Conservation (phyloP, 352 stramenopile species). For the Globisporangium parvum region DNA sequence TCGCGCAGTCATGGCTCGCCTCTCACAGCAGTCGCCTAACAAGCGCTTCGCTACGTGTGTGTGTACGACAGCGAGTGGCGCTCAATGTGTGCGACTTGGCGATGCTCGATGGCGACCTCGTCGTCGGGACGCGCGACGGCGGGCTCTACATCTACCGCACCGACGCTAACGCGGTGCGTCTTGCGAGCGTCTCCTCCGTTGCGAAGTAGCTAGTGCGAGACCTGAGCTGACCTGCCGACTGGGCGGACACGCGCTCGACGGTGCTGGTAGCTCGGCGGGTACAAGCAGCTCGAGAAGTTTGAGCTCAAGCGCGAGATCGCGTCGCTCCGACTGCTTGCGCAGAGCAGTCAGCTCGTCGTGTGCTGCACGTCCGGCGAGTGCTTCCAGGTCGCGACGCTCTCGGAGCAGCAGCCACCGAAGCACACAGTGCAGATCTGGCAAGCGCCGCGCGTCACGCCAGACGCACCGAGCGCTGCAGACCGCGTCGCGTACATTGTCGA, state of each 20-base stretch:
- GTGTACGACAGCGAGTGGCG: conserved; percentile 32
- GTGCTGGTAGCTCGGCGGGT: conserved; percentile 33
- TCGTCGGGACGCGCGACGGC: conserved; percentile 64
- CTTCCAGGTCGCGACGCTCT: conserved; percentile 27
- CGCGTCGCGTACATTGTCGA: conserved; percentile 45
- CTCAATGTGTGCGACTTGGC: conserved; percentile 65
- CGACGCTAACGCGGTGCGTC: conserved; percentile 25
- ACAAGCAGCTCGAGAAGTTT: conserved; percentile 41
- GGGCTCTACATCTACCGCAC: conserved; percentile 43
- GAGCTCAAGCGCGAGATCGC: conserved; percentile 60
- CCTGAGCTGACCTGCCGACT: too few species aligned
- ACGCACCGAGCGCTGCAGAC: conserved; percentile 2
- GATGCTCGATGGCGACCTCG: conserved; percentile 42
- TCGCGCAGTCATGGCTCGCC: background rate
- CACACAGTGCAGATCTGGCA: conserved; percentile 29
- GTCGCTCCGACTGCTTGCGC: conserved; percentile 37
- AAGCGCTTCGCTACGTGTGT: background rate
- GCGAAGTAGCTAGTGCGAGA: background rate
- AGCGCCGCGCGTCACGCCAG: conserved; percentile 13
- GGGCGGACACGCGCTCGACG: background rate
- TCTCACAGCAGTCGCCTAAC: background rate
- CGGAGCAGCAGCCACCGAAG: conserved; percentile 14
- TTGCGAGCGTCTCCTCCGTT: too few species aligned
- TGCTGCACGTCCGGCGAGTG: conserved; percentile 49
- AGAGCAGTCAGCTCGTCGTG: conserved; percentile 25